Percentiles rank a stretch among this genome's conserved stretches.
These are phyloP conservation scores for Starmerella khaoyaiensis DNA, from an alignment of 805 yeast species.

Conservation along the genomic window DNA sequence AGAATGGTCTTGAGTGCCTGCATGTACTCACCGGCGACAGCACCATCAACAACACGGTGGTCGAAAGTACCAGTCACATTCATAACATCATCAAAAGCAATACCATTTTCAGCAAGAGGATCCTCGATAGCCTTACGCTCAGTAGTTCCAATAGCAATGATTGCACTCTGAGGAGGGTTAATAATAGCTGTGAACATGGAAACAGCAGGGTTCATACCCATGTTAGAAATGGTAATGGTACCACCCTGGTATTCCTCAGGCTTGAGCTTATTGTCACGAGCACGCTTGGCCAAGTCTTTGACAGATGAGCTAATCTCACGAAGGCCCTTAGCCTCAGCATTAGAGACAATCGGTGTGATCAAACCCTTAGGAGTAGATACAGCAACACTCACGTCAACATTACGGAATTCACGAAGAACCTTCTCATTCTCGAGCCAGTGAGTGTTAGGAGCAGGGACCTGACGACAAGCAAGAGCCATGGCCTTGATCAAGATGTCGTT, in stretches of 20 bases:
- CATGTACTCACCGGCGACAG: slow-evolving; percentile 93
- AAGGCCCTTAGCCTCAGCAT: slow-evolving; percentile 80
- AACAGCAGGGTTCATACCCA: slow-evolving; percentile 97
- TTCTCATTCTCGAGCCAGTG: slow-evolving; percentile 85
- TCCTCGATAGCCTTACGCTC: slow-evolving; percentile 90
- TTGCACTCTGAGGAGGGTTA: slow-evolving; percentile 94
- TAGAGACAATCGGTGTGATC: slow-evolving; percentile 87
- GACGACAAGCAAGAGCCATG: slow-evolving; percentile 72
- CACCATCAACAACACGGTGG: slow-evolving; percentile 96
- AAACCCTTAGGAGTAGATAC: slow-evolving; percentile 97
- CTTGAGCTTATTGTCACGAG: slow-evolving; percentile 78
- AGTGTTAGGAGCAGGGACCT: slow-evolving; percentile 89
- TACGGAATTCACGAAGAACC: slow-evolving; percentile 79
- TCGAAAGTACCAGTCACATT: slow-evolving; percentile 94
- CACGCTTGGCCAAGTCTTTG: slow-evolving; percentile 91
- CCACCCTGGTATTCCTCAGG: slow-evolving; percentile 99
- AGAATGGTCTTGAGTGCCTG: slow-evolving; percentile 78
- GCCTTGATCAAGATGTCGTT: slow-evolving; percentile 94
- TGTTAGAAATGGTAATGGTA: slow-evolving; percentile 93
- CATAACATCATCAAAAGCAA: slow-evolving; percentile 81
- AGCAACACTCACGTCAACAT: slow-evolving; percentile 94
- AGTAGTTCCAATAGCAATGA: slow-evolving; percentile 86
- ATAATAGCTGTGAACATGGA: slow-evolving; percentile 87
- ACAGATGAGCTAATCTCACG: slow-evolving; percentile 66
- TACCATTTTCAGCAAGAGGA: slow-evolving; percentile 77